Evolutionary conservation across 1,284 basidiomycete genomes (phyloP).

Genomic region (Boletellus dicymbophilus): DNA sequence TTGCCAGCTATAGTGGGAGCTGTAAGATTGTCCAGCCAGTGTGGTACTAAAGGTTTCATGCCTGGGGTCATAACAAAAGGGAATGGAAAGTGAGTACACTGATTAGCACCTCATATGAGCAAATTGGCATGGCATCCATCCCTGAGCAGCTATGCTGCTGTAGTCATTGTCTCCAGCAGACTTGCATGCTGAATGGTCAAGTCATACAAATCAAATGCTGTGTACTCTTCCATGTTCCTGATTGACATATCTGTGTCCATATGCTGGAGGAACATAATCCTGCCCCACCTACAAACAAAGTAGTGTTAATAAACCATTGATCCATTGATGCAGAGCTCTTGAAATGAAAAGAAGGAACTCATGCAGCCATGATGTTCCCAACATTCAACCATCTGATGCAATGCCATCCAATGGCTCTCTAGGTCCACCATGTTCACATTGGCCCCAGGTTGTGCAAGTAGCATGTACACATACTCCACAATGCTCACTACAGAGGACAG

Average conservation of each 20-base stretch:
- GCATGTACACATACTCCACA: constrained; percentile 79
- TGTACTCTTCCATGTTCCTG: constrained; percentile 91
- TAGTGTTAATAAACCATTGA: too few species aligned
- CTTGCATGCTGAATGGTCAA: constrained; percentile 78
- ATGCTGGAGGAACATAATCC: constrained; percentile 75
- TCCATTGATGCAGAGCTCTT: neutral
- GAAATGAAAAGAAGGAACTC: constrained; percentile 2
- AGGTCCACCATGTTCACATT: constrained; percentile 83
- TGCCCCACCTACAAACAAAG: too few species aligned
- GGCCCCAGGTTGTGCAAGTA: constrained; percentile 79
- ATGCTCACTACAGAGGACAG: too few species aligned
- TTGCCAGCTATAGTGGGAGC: too few species aligned
- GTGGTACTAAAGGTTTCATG: too few species aligned
- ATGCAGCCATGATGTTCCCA: constrained; percentile 83
- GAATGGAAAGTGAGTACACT: too few species aligned
- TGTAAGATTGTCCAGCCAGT: too few species aligned
- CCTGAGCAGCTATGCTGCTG: too few species aligned
- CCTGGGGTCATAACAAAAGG: too few species aligned
- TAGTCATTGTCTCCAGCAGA: too few species aligned
- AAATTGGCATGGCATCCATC: constrained; percentile 59
- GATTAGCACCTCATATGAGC: constrained; percentile 92
- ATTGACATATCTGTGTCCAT: constrained; percentile 73
- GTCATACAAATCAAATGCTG: constrained; percentile 94
- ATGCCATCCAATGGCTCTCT: constrained; percentile 90
- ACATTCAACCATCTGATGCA: constrained; percentile 91